phyloP scores from a whole-genome alignment of 2,329 filamentous ascomycete species.

The Nothophoma quercina region DNA sequence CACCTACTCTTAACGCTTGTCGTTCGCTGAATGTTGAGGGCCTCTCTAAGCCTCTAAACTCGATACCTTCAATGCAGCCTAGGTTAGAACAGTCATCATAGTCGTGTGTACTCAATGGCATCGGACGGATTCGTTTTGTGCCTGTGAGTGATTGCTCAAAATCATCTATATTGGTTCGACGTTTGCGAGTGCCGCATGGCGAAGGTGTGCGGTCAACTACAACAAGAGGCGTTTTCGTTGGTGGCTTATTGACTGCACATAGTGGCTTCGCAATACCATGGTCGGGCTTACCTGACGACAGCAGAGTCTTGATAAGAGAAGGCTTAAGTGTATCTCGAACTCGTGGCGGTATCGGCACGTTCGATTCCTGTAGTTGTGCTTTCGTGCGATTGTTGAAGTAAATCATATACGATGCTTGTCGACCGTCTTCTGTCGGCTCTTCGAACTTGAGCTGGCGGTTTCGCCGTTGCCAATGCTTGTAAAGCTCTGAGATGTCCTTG shows the following conservation, averaged over 20 bases:
- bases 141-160: background rate
- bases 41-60: too few relatives aligned
- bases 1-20: too few relatives aligned
- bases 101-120: too few relatives aligned
- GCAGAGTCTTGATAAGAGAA: background rate
- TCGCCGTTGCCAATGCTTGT: background rate
- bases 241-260: background rate
- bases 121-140: too few relatives aligned
- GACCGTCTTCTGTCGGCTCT: background rate
- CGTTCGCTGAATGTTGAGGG: too few relatives aligned
- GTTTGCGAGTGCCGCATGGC: conserved; percentile 1
- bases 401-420: background rate
- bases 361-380: conserved; percentile 25
- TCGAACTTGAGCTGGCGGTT: background rate
- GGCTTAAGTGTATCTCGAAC: background rate
- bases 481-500: conserved; percentile 17
- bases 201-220: background rate
- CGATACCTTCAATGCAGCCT: too few relatives aligned
- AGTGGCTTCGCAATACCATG: background rate
- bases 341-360: conserved; percentile 23
- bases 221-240: background rate
- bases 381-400: conserved; percentile 16
- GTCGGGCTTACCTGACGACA: background rate
- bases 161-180: background rate
- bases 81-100: too few relatives aligned